Base-by-base conservation (phyloP, 805 yeast genomes). In the Priceomyces castillae region DNA sequence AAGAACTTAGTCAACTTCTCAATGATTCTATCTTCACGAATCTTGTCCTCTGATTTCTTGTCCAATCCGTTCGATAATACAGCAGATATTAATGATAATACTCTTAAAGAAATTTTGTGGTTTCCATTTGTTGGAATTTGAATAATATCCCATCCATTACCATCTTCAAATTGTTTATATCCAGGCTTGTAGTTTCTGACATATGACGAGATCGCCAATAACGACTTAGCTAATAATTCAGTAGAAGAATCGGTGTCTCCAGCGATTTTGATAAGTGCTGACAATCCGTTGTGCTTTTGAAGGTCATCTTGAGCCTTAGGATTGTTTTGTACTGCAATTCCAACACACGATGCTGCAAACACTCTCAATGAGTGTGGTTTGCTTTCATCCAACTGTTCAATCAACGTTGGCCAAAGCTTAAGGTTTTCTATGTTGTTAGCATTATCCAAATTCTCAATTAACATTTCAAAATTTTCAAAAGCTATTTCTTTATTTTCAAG, bases 271-370 rank as follows among this genome's bases (percentile, higher is more conserved):
- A 84, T 61, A 42, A 84, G 64, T 41, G 61, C 63, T n/a, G 57
- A 48, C 28, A 81, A 58, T 2, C 82, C 83, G 19, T 64, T 58
- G 46, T 81, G 71, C 45, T 77, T 76, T 33, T 74, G 61, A 47
- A 86, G 84, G 41, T 78, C 86, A 43, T 74, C 71, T 64, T 90
- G 98, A 3, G 90, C 71, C 44, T 76, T 78, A 3, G 80, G 81
- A 61, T 94, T 94, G 61, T 94, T 94, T 64, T 94, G 99, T 3
- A 86, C 95, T 0, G 98, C 96, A 0, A 92, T 86, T 2, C 95
- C 97, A 18, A 90, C 76, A 33, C 86, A 78, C 30, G 94, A 82
- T 46, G 86, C 80, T 0, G 90, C 84, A 43, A 71, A 69, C 7
- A 76, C 67, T 45, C 81, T 72, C 25, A 92, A 62, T 5, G 65